phyloP scores from a whole-genome alignment of 2,329 filamentous ascomycete species.

The Epichloe festucae region DNA sequence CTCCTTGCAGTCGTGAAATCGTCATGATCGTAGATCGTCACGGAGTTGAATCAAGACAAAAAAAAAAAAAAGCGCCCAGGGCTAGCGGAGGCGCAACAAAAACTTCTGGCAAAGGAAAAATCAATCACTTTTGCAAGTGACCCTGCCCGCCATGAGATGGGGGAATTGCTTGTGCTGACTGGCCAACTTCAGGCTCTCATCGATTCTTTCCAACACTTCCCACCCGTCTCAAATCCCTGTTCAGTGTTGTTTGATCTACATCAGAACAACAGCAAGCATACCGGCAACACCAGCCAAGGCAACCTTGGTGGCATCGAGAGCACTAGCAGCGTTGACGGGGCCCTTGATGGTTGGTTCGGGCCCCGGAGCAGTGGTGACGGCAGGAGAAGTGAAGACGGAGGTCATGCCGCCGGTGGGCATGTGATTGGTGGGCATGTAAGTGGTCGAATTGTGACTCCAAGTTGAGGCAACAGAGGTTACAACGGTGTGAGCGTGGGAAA shows the following conservation, averaged over 20 bases:
- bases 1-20: constrained; percentile 5
- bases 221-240: no score
- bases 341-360: constrained; percentile 22
- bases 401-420: constrained; percentile 15
- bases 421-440: constrained; percentile 19
- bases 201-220: not conserved
- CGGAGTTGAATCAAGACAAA: constrained; percentile 1
- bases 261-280: constrained; percentile 35
- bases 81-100: not conserved
- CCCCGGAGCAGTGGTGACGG: constrained; percentile 10
- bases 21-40: constrained; percentile 10
- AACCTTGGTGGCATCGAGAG: constrained; percentile 30
- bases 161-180: not conserved
- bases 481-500: constrained; percentile 25
- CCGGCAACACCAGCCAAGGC: constrained; percentile 37
- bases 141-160: not conserved
- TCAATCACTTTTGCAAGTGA: not conserved
- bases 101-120: constrained; percentile 3
- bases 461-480: not conserved
- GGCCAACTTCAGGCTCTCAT: not conserved
- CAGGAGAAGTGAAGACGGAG: constrained; percentile 10
- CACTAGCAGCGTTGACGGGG: constrained; percentile 28
- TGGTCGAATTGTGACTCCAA: constrained; percentile 21
- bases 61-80: not conserved
- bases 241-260: constrained; percentile 26